phyloP scores from a whole-genome alignment of 176 grass and related monocot genomes.

The Puccinellia tenuiflora region DNA sequence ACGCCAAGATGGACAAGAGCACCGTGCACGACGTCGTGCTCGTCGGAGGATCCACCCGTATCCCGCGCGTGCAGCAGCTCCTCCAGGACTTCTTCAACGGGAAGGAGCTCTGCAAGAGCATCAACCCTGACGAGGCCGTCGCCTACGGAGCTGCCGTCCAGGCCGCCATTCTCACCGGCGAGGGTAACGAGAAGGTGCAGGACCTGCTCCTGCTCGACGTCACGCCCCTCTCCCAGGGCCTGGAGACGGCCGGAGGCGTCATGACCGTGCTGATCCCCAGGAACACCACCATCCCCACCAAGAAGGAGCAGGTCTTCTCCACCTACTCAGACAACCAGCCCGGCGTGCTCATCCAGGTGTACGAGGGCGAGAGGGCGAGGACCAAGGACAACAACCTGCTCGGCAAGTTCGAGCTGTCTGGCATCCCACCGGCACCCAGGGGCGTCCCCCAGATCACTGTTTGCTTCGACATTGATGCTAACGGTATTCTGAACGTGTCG shows the following conservation, averaged over 20 bases:
- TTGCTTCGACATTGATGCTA: conserved; percentile 83
- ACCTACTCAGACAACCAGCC: conserved; percentile 94
- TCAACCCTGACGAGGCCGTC: conserved; percentile 98
- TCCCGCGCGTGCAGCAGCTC: conserved; percentile 80
- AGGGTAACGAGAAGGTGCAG: conserved; percentile 86
- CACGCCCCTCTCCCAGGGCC: conserved; percentile 62
- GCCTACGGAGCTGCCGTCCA: conserved; percentile 87
- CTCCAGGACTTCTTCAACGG: conserved; percentile 98
- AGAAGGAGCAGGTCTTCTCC: conserved; percentile 95
- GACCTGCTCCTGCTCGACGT: conserved; percentile 80
- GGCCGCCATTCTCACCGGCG: conserved; percentile 80
- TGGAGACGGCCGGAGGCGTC: conserved; percentile 74
- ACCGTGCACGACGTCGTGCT: conserved; percentile 79
- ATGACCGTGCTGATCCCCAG: conserved; percentile 80
- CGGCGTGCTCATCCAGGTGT: conserved; percentile 84
- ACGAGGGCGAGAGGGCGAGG: conserved; percentile 77
- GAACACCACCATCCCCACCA: conserved; percentile 83
- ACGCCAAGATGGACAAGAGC: conserved; percentile 97
- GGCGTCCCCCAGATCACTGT: conserved; percentile 83
- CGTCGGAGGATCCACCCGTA: conserved; percentile 86
- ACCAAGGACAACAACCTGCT: conserved; percentile 86
- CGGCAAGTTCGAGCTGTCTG: conserved; percentile 87
- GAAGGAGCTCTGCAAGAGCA: conserved; percentile 97
- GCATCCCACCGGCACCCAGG: conserved; percentile 70
- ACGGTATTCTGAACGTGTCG: conserved; percentile 80